Evolutionary conservation across 2,329 filamentous ascomycete genomes (phyloP).

Genomic region (Exophiala sideris): DNA sequence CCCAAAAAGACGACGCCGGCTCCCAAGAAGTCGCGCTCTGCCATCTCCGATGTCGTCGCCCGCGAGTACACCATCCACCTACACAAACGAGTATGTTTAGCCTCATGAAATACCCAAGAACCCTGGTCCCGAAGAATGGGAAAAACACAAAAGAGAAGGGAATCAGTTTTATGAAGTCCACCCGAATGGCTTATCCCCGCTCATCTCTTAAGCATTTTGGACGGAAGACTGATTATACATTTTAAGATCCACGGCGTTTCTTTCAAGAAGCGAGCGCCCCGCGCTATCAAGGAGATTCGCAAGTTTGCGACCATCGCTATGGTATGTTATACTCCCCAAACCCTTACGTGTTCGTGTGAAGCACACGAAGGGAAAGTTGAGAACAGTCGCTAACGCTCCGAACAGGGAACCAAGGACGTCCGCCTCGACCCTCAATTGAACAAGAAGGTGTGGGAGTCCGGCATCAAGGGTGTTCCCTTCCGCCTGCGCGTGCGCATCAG

Average conservation of each 20-base stretch:
- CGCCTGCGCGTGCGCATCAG: slow-evolving; percentile 97
- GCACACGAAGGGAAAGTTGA: not conserved
- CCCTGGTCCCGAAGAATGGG: slow-evolving; percentile 1
- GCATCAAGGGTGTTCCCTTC: slow-evolving; percentile 98
- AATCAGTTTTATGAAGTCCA: slow-evolving; percentile 71
- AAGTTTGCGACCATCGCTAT: slow-evolving; percentile 88
- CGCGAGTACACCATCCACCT: slow-evolving; percentile 99
- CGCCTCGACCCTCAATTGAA: slow-evolving; percentile 97
- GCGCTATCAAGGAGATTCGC: slow-evolving; percentile 99
- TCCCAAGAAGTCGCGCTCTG: slow-evolving; percentile 78
- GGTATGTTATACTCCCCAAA: slow-evolving; percentile 61
- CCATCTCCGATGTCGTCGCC: slow-evolving; percentile 97
- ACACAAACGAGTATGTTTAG: slow-evolving; percentile 88
- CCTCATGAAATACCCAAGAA: not conserved
- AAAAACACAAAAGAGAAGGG: slow-evolving; percentile 3
- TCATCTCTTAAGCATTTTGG: slow-evolving; percentile 44
- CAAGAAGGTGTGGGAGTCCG: slow-evolving; percentile 99
- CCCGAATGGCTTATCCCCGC: slow-evolving; percentile 44
- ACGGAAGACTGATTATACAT: slow-evolving; percentile 64
- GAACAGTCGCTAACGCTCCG: not conserved
- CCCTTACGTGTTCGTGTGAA: not conserved
- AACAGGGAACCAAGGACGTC: slow-evolving; percentile 90
- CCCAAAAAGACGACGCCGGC: slow-evolving; percentile 64
- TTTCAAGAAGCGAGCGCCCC: slow-evolving; percentile 99
- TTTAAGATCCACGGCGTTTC: slow-evolving; percentile 84